Conservation (phyloP, 129 eudicot species). For the Calendula officinalis region DNA sequence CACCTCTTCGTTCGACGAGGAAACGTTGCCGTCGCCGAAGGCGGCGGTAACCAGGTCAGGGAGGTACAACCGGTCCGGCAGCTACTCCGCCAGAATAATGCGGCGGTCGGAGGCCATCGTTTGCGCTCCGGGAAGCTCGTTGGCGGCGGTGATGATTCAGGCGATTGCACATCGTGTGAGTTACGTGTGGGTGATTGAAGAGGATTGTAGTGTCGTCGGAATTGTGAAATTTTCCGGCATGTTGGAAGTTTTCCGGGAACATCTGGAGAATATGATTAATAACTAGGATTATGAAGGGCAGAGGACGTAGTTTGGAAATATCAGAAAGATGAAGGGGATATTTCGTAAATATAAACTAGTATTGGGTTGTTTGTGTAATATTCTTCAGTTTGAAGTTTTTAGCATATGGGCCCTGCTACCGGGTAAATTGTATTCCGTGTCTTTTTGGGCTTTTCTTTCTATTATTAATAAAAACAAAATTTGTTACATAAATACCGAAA, state of each 20-base stretch:
- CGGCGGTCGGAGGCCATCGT: conserved; percentile 65
- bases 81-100: conserved; percentile 63
- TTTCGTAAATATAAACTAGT: conserved; percentile 24
- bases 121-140: conserved; percentile 63
- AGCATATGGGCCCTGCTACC: not conserved
- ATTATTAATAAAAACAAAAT: not conserved
- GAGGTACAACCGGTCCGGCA: conserved; percentile 43
- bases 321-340: conserved; percentile 1
- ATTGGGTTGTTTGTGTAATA: conserved; percentile 8
- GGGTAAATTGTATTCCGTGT: conserved; percentile 1
- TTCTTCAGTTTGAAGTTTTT: not conserved
- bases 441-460: conserved; percentile 3
- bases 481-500: not conserved
- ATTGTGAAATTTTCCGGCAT: conserved; percentile 69
- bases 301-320: not conserved
- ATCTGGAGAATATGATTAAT: conserved; percentile 44
- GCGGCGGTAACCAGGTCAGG: conserved; percentile 25
- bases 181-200: conserved; percentile 84
- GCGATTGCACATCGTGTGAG: conserved; percentile 72
- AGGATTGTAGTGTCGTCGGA: conserved; percentile 61
- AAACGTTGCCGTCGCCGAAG: conserved; percentile 27
- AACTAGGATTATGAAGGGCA: conserved; percentile 1
- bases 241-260: conserved; percentile 57
- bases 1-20: conserved; percentile 43
- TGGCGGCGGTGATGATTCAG: conserved; percentile 91